Percentiles rank a stretch among this genome's conserved stretches.
Evolutionary conservation across 805 yeast species (phyloP).

Genomic region (Metschnikowia koreensis): DNA sequence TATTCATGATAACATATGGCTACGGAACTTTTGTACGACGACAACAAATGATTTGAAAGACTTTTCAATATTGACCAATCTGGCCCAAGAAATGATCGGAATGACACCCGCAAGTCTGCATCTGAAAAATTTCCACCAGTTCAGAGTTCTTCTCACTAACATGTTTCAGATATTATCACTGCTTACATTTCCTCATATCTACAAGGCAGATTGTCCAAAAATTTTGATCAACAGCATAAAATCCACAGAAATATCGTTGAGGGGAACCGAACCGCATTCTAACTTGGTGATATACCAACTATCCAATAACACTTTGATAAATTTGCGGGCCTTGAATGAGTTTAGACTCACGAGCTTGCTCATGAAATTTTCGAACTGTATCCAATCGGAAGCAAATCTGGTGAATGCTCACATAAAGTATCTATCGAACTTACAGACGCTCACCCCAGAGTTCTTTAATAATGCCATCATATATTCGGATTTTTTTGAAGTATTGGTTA

Average conservation of each 20-base stretch:
- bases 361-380: constrained; percentile 38
- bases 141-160: constrained; percentile 28
- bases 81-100: constrained; percentile 31
- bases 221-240: constrained; percentile 57
- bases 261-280: constrained; percentile 46
- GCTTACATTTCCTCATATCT: constrained; percentile 38
- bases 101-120: constrained; percentile 12
- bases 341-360: constrained; percentile 35
- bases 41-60: constrained; percentile 25
- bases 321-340: constrained; percentile 50
- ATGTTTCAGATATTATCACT: constrained; percentile 36
- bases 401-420: constrained; percentile 33
- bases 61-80: constrained; percentile 24
- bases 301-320: constrained; percentile 58
- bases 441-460: constrained; percentile 34
- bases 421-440: constrained; percentile 33
- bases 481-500: constrained; percentile 53
- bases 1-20: constrained; percentile 26
- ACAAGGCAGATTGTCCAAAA: constrained; percentile 33
- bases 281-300: constrained; percentile 54
- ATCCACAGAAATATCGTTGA: constrained; percentile 60
- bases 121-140: constrained; percentile 23
- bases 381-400: constrained; percentile 24
- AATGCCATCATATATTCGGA: constrained; percentile 42
- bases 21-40: constrained; percentile 19